Evolutionary conservation across 345 rosid species (phyloP).

Genomic region (Gossypium arboreum): DNA sequence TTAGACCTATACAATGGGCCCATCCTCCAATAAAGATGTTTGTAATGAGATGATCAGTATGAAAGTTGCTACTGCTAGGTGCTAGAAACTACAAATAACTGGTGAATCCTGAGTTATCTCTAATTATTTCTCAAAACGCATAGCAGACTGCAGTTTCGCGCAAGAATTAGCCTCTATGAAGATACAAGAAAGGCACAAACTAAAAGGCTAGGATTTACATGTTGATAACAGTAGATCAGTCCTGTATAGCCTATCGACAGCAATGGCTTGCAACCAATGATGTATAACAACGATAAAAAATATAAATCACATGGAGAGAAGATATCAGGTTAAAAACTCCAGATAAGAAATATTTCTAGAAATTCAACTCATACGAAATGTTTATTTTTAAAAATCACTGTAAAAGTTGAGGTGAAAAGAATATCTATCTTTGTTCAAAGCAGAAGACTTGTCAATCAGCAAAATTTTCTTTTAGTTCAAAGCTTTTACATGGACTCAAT

Average conservation of each 20-base stretch:
- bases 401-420: background rate
- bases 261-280: background rate
- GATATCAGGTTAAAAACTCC: background rate
- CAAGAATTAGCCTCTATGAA: too few relatives aligned
- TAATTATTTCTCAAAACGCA: background rate
- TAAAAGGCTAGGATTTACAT: background rate
- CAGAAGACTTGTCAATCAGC: background rate
- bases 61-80: background rate
- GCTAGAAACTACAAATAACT: background rate
- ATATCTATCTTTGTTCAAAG: background rate
- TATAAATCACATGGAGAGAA: background rate
- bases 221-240: background rate
- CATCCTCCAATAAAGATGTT: background rate
- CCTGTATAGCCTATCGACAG: background rate
- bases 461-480: background rate
- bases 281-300: background rate
- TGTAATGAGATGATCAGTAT: background rate
- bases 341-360: background rate
- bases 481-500: background rate
- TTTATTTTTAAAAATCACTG: background rate
- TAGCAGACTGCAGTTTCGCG: background rate
- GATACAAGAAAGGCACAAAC: background rate
- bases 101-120: background rate
- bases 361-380: background rate
- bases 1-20: background rate